Evolutionary conservation across 2,329 filamentous ascomycete genomes (phyloP).

Genomic region (Tolypocladium pustulatum): DNA sequence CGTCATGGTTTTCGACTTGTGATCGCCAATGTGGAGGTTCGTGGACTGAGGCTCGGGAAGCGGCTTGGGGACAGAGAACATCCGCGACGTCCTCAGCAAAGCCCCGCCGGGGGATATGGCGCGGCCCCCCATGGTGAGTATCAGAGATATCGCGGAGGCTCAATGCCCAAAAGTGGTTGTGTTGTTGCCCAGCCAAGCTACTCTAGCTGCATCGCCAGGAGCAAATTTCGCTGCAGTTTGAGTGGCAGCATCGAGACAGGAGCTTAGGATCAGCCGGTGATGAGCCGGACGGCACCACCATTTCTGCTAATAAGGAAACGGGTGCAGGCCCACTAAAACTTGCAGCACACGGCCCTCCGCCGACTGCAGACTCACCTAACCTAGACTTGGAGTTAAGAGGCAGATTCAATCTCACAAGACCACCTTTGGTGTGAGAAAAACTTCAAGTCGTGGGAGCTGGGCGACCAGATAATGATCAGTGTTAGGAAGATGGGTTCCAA

Average conservation of each 20-base stretch:
- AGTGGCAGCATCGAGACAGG: not conserved
- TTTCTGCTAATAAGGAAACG: not conserved
- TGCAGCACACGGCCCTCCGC: not conserved
- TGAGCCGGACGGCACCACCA: conserved; percentile 14
- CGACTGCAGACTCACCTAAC: not conserved
- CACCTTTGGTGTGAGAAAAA: not conserved
- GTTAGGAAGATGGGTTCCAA: conserved; percentile 36
- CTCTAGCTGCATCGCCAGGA: conserved; percentile 2
- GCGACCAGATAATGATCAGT: conserved; percentile 14
- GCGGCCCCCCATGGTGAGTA: conserved; percentile 19
- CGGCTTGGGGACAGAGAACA: conserved; percentile 77
- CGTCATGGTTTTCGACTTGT: conserved; percentile 42
- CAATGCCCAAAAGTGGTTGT: conserved; percentile 14
- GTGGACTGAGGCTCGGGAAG: conserved; percentile 53
- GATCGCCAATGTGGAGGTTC: conserved; percentile 20
- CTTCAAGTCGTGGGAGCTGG: not conserved
- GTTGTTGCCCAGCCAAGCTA: conserved; percentile 6
- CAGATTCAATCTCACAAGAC: conserved; percentile 4
- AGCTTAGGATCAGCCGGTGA: conserved; percentile 16
- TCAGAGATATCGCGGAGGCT: conserved; percentile 15
- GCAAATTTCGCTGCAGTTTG: conserved; percentile 18
- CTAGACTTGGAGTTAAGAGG: not conserved
- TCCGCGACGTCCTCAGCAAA: conserved; percentile 74
- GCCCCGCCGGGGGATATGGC: conserved; percentile 50
- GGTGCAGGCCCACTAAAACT: conserved; percentile 4